Base-by-base conservation (phyloP, 768 basidiomycete genomes). In the Mycena amicta region DNA sequence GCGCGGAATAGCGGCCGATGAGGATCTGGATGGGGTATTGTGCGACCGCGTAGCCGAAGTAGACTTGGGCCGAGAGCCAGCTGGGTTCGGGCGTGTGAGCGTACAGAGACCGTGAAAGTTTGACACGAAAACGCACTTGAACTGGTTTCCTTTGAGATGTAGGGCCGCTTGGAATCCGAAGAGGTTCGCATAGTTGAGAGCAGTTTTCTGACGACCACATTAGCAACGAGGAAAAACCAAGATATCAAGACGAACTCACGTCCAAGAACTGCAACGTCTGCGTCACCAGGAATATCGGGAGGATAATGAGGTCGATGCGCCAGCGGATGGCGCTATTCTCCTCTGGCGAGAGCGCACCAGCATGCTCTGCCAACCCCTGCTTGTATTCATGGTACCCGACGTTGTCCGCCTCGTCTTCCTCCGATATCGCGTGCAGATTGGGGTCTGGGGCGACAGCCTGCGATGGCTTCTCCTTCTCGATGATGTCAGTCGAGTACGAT, bases 121-220 rank as follows among this genome's bases (percentile, higher is more conserved):
- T 1, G 3, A 13, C 15, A 4, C 46, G 28, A 37, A 25, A 22
- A 57, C 51, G 27, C 29, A 62, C 60, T 65, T 65, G 61, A 65
- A 65, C 27, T 65, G 41, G 15, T 59, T 59, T 26, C 64, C 60
- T 3, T 56, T 8, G 26, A 65, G 46, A 2, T 62, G 46, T 3
- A 65, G 58, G 13, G 64, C 64, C 15, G 45, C 26, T 30, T 62
- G 64, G 28, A 62, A 62, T 3, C 61, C 61, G 27, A 65, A 65
- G 4, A 65, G 50, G 29, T 65, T 65, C 3, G 64, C 64, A 33
- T 65, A 65, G 50, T 65, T 65, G 41, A 65, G 55, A 0, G 64
- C 53, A 3, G 61, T 59, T 59, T 62, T 63, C 61, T 63, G 23
- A 6, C 28, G 11, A 20, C n/a, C 2, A 13, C 40, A 22, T 52